Evolutionary conservation across 2,329 filamentous ascomycete genomes (phyloP), one percentile per base, ranked within the genome.

Genomic region (Xylaria sp.): DNA sequence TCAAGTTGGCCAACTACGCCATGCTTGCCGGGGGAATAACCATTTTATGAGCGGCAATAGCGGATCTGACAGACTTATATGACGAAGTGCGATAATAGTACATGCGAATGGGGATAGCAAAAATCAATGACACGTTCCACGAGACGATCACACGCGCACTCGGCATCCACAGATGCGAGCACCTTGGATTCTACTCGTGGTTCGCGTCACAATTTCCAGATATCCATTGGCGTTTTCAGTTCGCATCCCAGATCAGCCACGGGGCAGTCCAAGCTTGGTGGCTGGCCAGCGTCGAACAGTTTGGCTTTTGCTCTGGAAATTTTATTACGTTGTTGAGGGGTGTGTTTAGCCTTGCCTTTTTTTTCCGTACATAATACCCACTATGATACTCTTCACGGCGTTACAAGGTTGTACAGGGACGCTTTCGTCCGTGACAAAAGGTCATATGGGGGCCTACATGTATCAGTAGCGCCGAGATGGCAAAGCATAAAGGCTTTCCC

Each of bases 1-100:
- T 89, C 13, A 88, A 88, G 73, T 73, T 89, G 31, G 79, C 83
- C 36, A 88, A 88, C 73, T 89, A 89, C 68, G 83, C 82, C 53
- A 82, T 85, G 47, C 77, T 89, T 42, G 78, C 79, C 3, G 78
- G 77, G 55, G 78, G 78, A 1, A 77, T 81, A 38, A 77, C 76
- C 15, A 78, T 80, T 25, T 65, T 78, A 49, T 79, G 55, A 76
- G 54, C 15, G 49, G 20, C 59, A 38, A 59, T 2, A 54, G 20
- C 33, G 29, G 29, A 55, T n/a, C 27, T 25, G 42, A 44, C 42
- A 50, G 6, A 38, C 15, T 29, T 49, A 42, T 39, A 55, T 36
- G 47, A 45, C 25, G 22, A 63, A 42, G 39, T 45, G 60, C 42
- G 6, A 60, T 29, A 31, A 42, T 38, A 55, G 31, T 31, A 51